phyloP scores from a whole-genome alignment of 495 filamentous ascomycete species.

The Daldinia decipiens region DNA sequence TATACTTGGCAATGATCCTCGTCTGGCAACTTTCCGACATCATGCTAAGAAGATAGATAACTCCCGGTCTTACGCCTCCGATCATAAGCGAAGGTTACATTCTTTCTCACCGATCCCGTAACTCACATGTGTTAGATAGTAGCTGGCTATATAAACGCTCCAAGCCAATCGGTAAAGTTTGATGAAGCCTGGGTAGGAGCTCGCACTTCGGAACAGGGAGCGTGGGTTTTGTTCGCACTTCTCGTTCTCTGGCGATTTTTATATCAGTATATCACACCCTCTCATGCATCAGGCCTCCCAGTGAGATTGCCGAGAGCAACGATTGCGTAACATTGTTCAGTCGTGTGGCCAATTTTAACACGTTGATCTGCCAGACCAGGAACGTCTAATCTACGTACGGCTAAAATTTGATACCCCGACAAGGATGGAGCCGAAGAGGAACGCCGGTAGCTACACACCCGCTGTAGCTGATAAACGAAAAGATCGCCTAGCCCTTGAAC shows the following conservation, averaged over 20 bases:
- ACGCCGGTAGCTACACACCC: background rate
- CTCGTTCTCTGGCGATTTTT: background rate
- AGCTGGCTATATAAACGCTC: background rate
- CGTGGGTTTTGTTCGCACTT: background rate
- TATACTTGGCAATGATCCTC: constrained; percentile 12
- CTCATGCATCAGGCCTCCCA: background rate
- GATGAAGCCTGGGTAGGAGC: background rate
- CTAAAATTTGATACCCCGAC: background rate
- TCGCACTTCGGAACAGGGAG: background rate
- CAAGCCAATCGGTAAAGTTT: background rate
- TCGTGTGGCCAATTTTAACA: background rate
- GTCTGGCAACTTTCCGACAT: background rate
- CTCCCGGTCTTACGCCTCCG: background rate
- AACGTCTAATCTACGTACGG: background rate
- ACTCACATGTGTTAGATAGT: background rate
- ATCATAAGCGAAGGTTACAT: constrained; percentile 12
- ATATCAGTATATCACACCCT: background rate
- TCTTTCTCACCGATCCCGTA: background rate
- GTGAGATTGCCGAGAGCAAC: background rate
- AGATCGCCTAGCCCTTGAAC: background rate
- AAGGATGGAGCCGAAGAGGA: constrained; percentile 15
- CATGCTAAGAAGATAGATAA: background rate
- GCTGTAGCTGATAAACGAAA: background rate
- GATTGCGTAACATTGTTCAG: background rate
- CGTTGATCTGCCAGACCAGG: background rate